Percentiles rank a stretch among this genome's conserved stretches.
These are phyloP conservation scores for Fragaria iinumae DNA, from an alignment of 306 rosid genomes.

Conservation along the genomic window DNA sequence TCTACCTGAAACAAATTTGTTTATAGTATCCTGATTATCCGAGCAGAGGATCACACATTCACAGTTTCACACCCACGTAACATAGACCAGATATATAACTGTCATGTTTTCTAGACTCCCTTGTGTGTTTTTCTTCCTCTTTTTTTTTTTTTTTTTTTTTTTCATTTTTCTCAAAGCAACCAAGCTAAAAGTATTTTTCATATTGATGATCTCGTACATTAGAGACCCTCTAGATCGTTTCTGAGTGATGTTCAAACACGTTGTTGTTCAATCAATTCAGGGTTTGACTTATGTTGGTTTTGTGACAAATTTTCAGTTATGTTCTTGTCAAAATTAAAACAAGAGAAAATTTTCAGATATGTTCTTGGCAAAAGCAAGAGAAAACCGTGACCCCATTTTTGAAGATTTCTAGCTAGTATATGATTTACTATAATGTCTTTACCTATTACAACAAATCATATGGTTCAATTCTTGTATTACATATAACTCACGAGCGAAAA, in stretches of 20 bases:
- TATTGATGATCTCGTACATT: background rate
- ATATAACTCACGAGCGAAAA: background rate
- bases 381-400: background rate
- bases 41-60: background rate
- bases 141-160: too few species aligned
- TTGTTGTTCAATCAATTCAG: background rate
- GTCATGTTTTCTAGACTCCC: too few species aligned
- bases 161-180: background rate
- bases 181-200: background rate
- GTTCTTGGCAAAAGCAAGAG: background rate
- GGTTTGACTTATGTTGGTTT: background rate
- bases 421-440: background rate
- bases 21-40: background rate
- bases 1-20: conserved; percentile 1
- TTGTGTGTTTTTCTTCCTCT: too few species aligned
- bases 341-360: background rate
- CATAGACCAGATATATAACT: background rate
- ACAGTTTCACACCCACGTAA: background rate
- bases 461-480: background rate
- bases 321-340: background rate
- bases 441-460: background rate
- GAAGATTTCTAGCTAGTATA: background rate
- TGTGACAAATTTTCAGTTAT: background rate
- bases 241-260: conserved; percentile 1
- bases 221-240: background rate